Percentiles rank a stretch among this genome's conserved stretches.
These are phyloP conservation scores for Fusarium xylarioides DNA, from an alignment of 2,329 filamentous ascomycete species.

Conservation along the genomic window DNA sequence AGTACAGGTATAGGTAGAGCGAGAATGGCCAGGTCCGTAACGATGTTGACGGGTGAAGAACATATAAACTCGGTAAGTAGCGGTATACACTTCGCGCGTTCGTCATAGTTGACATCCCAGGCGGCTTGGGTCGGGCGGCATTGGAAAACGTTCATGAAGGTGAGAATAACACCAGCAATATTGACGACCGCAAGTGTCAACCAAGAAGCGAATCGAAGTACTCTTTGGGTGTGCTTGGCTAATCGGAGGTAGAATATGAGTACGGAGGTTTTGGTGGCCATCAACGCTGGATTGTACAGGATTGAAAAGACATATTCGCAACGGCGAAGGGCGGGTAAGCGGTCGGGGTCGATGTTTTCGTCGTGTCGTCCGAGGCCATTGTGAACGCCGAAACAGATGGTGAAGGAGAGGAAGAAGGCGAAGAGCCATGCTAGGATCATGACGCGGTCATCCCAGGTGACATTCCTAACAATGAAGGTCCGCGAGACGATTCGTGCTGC, in stretches of 20 bases:
- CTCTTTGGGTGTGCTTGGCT: conserved; percentile 77
- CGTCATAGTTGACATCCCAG: conserved; percentile 58
- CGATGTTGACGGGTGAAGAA: conserved; percentile 89
- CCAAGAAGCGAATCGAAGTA: conserved; percentile 86
- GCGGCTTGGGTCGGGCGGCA: conserved; percentile 78
- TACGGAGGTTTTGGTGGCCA: conserved; percentile 93
- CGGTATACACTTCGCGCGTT: conserved; percentile 60
- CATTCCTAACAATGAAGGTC: conserved; percentile 73
- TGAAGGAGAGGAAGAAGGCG: conserved; percentile 72
- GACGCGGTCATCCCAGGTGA: conserved; percentile 81
- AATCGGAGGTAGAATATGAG: conserved; percentile 89
- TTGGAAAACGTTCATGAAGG: conserved; percentile 87
- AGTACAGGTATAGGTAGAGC: conserved; percentile 89
- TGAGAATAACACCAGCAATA: conserved; percentile 78
- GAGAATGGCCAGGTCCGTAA: conserved; percentile 88
- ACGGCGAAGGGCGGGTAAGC: conserved; percentile 62
- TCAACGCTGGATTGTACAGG: conserved; percentile 83
- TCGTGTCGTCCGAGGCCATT: conserved; percentile 77
- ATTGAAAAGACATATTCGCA: conserved; percentile 73
- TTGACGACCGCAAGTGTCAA: conserved; percentile 81
- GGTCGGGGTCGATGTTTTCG: conserved; percentile 60
- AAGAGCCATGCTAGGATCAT: conserved; percentile 83
- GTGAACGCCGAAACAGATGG: conserved; percentile 70
- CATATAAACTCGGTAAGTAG: conserved; percentile 71
- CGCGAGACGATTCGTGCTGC: conserved; percentile 77